Evolutionary conservation across 495 filamentous ascomycete genomes (phyloP).

Genomic region (Symbiotaphrina buchneri): DNA sequence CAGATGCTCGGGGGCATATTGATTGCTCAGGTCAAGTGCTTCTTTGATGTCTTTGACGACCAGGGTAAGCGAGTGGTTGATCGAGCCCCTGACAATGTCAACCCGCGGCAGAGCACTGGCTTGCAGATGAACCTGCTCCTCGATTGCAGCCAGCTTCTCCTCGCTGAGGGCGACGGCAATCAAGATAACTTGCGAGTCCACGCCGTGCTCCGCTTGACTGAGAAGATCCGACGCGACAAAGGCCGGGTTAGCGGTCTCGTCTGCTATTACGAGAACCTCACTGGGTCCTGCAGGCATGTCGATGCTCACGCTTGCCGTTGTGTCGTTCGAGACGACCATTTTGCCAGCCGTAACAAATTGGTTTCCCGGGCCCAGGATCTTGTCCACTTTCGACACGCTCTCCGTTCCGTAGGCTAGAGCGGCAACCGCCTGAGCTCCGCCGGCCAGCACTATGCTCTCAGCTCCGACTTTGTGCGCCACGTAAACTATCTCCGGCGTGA

Average conservation of each 20-base stretch:
- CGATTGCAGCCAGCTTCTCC: conserved; percentile 49
- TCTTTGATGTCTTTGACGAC: conserved; percentile 58
- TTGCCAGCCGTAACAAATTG: conserved; percentile 97
- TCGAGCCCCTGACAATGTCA: conserved; percentile 81
- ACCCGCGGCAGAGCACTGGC: conserved; percentile 75
- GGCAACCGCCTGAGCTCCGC: conserved; percentile 88
- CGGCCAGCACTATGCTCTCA: conserved; percentile 82
- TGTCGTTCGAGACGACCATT: conserved; percentile 94
- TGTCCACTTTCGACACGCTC: conserved; percentile 84
- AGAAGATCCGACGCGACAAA: conserved; percentile 91
- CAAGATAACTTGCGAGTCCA: conserved; percentile 84
- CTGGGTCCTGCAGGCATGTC: conserved; percentile 97
- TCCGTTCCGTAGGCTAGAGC: conserved; percentile 73
- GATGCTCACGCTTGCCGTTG: conserved; percentile 80
- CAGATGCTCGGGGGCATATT: conserved; percentile 93
- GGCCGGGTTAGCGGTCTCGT: conserved; percentile 69
- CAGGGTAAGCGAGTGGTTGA: conserved; percentile 76
- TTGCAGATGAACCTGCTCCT: conserved; percentile 75
- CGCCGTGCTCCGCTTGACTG: conserved; percentile 89
- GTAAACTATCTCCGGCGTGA: conserved; percentile 95
- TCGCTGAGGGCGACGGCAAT: conserved; percentile 68
- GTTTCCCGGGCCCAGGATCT: conserved; percentile 94
- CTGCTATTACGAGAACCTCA: conserved; percentile 91
- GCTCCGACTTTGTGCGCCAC: conserved; percentile 94
- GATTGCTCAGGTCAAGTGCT: conserved; percentile 72